Evolutionary conservation across 83 land plant genomes (phyloP).

Genomic region (Diphasiastrum complanatum): DNA sequence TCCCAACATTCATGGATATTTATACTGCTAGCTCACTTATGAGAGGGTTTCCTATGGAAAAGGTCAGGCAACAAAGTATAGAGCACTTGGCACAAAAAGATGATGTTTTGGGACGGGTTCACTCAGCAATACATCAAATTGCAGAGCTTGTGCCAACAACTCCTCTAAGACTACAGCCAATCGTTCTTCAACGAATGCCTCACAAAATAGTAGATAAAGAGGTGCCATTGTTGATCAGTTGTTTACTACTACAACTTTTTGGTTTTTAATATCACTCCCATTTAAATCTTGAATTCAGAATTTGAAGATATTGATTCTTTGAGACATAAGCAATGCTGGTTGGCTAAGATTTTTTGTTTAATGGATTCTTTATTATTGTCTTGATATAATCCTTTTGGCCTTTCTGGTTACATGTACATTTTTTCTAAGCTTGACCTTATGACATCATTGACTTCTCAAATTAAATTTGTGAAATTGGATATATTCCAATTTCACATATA

Average conservation of each 20-base stretch:
- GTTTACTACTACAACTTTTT: too few species aligned
- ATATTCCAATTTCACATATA: too few species aligned
- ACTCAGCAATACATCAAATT: slow-evolving; percentile 51
- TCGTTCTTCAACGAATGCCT: slow-evolving; percentile 63
- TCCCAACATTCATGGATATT: slow-evolving; percentile 28
- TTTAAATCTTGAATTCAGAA: too few species aligned
- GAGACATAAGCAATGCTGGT: too few species aligned
- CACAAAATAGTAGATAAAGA: slow-evolving; percentile 30
- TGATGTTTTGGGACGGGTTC: slow-evolving; percentile 55
- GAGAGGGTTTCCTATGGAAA: slow-evolving; percentile 28
- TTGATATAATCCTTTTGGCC: not conserved
- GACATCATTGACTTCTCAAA: too few species aligned
- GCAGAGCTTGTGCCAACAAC: slow-evolving; percentile 76
- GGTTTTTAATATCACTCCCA: too few species aligned
- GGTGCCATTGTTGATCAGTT: slow-evolving; percentile 20
- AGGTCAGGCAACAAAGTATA: slow-evolving; percentile 17
- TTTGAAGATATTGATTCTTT: too few species aligned
- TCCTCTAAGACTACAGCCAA: slow-evolving; percentile 39
- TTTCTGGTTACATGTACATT: too few species aligned
- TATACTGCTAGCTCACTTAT: slow-evolving; percentile 26
- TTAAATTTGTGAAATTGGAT: too few species aligned
- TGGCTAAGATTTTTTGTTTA: too few species aligned
- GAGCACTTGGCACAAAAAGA: slow-evolving; percentile 46
- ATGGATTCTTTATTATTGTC: too few species aligned
- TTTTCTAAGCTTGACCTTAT: too few species aligned